These are phyloP conservation scores for Forsythia suspensa DNA, from an alignment of 257 asterid species.

Conservation along the genomic window DNA sequence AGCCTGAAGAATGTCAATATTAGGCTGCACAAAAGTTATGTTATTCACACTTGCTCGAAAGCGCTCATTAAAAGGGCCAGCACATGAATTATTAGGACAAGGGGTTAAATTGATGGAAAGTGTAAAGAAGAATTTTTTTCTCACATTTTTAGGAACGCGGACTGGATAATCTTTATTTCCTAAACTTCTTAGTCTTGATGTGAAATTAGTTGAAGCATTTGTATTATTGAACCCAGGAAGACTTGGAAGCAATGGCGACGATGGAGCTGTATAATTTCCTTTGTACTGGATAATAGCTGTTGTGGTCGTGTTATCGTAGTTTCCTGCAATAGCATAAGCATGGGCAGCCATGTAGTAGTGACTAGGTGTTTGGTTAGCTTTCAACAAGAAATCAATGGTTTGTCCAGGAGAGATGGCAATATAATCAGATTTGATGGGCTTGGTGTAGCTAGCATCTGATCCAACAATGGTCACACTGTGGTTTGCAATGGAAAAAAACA, in stretches of 20 bases:
- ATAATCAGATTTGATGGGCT: conserved; percentile 37
- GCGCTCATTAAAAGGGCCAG: conserved; percentile 22
- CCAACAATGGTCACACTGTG: conserved; percentile 58
- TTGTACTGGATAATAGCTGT: conserved; percentile 40
- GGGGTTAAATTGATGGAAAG: conserved; percentile 42
- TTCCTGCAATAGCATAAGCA: conserved; percentile 23
- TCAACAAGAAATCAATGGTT: conserved; percentile 50
- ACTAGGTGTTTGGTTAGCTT: conserved; percentile 50
- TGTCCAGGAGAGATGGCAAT: conserved; percentile 60
- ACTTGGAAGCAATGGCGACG: conserved; percentile 33
- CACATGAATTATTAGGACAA: conserved; percentile 31
- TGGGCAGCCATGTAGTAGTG: conserved; percentile 63
- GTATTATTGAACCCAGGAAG: conserved; percentile 32
- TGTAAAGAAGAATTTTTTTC: conserved; percentile 29
- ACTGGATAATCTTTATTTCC: conserved; percentile 29
- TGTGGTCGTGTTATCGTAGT: conserved; percentile 32
- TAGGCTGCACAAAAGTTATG: conserved; percentile 37
- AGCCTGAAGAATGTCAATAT: conserved; percentile 48
- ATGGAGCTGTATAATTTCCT: conserved; percentile 37
- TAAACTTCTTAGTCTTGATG: conserved; percentile 29
- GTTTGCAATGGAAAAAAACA: conserved; percentile 52
- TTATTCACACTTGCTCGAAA: conserved; percentile 51
- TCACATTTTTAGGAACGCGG: conserved; percentile 38
- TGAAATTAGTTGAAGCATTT: conserved; percentile 24
- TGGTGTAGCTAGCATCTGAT: conserved; percentile 54